These are phyloP conservation scores for Apiospora arundinis DNA, from an alignment of 2,329 filamentous ascomycete species.

Conservation along the genomic window DNA sequence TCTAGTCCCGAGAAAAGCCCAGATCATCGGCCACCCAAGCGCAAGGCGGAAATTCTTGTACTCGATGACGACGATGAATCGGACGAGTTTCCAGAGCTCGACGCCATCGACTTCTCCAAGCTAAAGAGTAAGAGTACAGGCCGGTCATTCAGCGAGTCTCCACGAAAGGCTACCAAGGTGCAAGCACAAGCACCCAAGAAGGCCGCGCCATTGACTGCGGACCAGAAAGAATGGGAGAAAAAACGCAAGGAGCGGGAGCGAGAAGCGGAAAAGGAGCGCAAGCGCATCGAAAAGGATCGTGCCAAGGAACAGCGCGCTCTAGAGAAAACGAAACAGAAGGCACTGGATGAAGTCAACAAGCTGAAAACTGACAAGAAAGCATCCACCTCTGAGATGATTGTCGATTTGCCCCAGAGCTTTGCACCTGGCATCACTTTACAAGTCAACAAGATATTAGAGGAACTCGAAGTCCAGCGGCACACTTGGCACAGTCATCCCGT, in stretches of 20 bases:
- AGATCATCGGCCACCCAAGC: slow-evolving; percentile 28
- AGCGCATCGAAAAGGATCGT: slow-evolving; percentile 62
- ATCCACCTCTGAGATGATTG: slow-evolving; percentile 78
- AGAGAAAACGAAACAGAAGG: slow-evolving; percentile 69
- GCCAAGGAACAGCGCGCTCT: slow-evolving; percentile 66
- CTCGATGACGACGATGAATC: slow-evolving; percentile 39
- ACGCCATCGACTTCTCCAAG: slow-evolving; percentile 46
- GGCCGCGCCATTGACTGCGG: slow-evolving; percentile 33
- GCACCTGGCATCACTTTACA: slow-evolving; percentile 52
- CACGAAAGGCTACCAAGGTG: slow-evolving; percentile 27
- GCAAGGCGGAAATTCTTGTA: slow-evolving; percentile 41
- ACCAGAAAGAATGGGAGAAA: slow-evolving; percentile 46
- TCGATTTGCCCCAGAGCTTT: slow-evolving; percentile 69
- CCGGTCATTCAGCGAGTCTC: slow-evolving; percentile 28
- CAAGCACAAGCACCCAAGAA: slow-evolving; percentile 34
- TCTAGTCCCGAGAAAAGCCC: slow-evolving; percentile 27
- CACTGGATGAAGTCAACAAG: slow-evolving; percentile 77
- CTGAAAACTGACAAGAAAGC: slow-evolving; percentile 75
- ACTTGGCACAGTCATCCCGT: slow-evolving; percentile 51
- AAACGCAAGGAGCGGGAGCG: slow-evolving; percentile 54
- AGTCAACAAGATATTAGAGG: slow-evolving; percentile 56
- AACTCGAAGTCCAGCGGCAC: slow-evolving; percentile 54
- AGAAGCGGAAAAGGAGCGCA: slow-evolving; percentile 61
- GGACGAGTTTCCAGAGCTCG: slow-evolving; percentile 57
- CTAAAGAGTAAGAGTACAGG: slow-evolving; percentile 28